These are phyloP conservation scores for Aspergillus chevalieri DNA, from an alignment of 2,329 filamentous ascomycete species.

Conservation along the genomic window DNA sequence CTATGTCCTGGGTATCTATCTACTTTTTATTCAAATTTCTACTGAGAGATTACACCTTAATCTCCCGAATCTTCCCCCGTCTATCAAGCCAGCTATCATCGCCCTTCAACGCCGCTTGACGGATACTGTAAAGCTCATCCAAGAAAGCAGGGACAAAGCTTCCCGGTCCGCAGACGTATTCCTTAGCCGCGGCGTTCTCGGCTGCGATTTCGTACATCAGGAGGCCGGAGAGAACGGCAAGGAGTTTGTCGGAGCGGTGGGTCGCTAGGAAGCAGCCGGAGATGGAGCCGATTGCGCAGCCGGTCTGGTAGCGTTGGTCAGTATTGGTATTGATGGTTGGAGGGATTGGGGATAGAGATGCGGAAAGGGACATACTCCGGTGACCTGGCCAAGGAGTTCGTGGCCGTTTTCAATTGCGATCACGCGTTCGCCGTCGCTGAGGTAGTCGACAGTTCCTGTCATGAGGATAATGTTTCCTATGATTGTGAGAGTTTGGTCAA, in stretches of 20 bases:
- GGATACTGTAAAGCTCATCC: slow-evolving; percentile 56
- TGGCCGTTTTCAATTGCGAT: slow-evolving; percentile 72
- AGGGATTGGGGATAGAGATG: neutral
- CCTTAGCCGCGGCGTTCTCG: slow-evolving; percentile 54
- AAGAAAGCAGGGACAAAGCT: slow-evolving; percentile 81
- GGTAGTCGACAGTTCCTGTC: slow-evolving; percentile 71
- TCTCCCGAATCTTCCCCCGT: slow-evolving; percentile 31
- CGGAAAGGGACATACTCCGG: slow-evolving; percentile 29
- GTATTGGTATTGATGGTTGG: neutral
- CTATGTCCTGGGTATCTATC: slow-evolving; percentile 1
- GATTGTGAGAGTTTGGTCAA: slow-evolving; percentile 1
- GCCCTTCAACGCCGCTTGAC: slow-evolving; percentile 26
- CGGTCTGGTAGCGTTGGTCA: slow-evolving; percentile 44
- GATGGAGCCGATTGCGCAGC: slow-evolving; percentile 78
- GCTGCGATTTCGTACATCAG: slow-evolving; percentile 74
- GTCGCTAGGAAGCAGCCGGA: slow-evolving; percentile 70
- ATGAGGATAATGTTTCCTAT: slow-evolving; percentile 64
- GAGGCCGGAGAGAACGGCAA: slow-evolving; percentile 65
- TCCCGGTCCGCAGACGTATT: slow-evolving; percentile 69
- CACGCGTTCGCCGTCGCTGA: slow-evolving; percentile 67
- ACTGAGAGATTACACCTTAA: slow-evolving; percentile 17
- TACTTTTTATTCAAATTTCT: neutral
- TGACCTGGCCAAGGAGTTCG: slow-evolving; percentile 44
- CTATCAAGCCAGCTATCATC: slow-evolving; percentile 30
- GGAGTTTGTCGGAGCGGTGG: slow-evolving; percentile 57